Percentiles rank a stretch among this genome's conserved stretches.
These are phyloP conservation scores for Diutina ranongensis DNA, from an alignment of 1,139 yeast genomes.

Conservation along the genomic window DNA sequence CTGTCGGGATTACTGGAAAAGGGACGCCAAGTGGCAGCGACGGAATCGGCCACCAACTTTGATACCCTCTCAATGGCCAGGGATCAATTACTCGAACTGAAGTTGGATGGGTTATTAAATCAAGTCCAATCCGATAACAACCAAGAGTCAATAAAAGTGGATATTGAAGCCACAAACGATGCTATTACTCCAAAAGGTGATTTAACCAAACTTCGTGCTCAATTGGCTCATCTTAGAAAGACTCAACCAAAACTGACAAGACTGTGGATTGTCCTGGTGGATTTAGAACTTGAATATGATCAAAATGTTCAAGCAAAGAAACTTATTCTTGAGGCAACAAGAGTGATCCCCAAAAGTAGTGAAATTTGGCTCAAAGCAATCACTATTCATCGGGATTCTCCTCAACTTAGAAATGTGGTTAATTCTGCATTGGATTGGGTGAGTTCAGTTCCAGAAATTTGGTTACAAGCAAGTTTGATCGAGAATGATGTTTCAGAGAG, in stretches of 20 bases:
- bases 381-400: conserved; percentile 39
- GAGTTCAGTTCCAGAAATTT: neutral
- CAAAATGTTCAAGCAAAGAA: conserved; percentile 46
- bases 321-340: conserved; percentile 64
- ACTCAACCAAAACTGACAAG: conserved; percentile 65
- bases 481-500: neutral
- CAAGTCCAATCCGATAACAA: conserved; percentile 8
- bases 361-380: conserved; percentile 79
- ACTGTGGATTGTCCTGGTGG: conserved; percentile 85
- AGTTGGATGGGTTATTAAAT: conserved; percentile 1
- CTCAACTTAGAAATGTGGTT: neutral
- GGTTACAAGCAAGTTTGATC: neutral
- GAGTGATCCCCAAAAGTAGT: conserved; percentile 51
- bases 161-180: conserved; percentile 6
- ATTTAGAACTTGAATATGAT: conserved; percentile 60
- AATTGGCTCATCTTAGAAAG: conserved; percentile 58
- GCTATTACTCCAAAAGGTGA: conserved; percentile 32
- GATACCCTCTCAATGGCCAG: neutral
- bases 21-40: neutral
- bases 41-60: neutral
- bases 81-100: conserved; percentile 8
- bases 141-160: conserved; percentile 11
- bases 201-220: conserved; percentile 41
- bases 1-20: conserved; percentile 7
- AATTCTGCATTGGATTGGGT: neutral